Base-by-base conservation (phyloP, 2,329 filamentous ascomycete species). In the Colletotrichum incanum region DNA sequence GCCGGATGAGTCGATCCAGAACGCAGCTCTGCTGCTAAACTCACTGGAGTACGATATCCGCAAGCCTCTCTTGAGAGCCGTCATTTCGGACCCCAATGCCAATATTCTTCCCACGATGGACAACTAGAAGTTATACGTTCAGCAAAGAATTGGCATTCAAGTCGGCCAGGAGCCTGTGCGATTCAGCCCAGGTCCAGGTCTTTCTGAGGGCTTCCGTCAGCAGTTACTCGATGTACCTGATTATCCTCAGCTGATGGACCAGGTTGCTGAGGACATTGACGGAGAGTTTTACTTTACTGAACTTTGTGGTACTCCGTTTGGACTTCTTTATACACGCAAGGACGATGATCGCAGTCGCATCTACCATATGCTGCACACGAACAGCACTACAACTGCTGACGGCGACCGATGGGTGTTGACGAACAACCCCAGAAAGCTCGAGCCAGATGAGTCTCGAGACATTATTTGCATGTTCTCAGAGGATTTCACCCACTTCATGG, bases 91-190 rank as follows among this genome's bases (percentile, higher is more conserved):
- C 18, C 5, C 8, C 23, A 5, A 50, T 12, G 62, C 49, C 6
- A 55, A 49, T 1, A 55, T 72, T 11, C 34, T 67, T 14, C 71
- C 71, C 7, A 39, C 34, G 5, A 26, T 34, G 37, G n/a, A 66
- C 34, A 41, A 61, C 58, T 73, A 71, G 71, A 23, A 73, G 55
- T 56, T 71, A 39, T 73, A 67, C 50, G 20, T 66, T 14, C 71
- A 72, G 41, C 31, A 63, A 20, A 20, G 65, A 14, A 61, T 71
- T 26, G 20, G 59, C n/a, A 37, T 72, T 20, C 45, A 47, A 9
- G 9, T 72, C 39, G 4, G n/a, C 5, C 60, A 72, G 26, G 31
- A 55, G 34, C 59, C 39, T 16, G 5, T 61, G 23, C 28, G n/a
- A 28, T 26, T 52, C 14, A 23, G 14, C 16, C 28, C 20, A 20